Conservation (phyloP, 2,329 filamentous ascomycete genomes). For the Aureobasidium leucospermi region DNA sequence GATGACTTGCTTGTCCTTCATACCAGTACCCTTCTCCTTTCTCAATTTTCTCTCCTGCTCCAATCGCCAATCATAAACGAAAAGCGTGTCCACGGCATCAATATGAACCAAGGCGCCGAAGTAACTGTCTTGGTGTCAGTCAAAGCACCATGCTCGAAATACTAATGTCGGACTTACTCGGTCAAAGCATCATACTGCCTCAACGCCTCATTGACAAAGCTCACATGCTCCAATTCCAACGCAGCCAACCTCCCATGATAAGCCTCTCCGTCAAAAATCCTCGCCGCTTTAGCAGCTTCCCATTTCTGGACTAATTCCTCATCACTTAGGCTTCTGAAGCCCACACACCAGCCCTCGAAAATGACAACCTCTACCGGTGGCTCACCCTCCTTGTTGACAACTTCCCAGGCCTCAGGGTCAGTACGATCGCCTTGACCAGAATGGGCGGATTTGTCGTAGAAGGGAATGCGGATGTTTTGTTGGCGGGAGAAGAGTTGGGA, state of each 20-base stretch:
- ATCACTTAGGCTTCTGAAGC: conserved; percentile 61
- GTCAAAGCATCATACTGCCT: conserved; percentile 53
- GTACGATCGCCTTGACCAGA: conserved; percentile 69
- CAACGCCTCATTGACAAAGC: conserved; percentile 53
- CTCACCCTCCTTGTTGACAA: conserved; percentile 45
- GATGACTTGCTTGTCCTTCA: conserved; percentile 73
- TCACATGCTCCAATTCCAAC: conserved; percentile 49
- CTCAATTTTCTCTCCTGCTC: conserved; percentile 72
- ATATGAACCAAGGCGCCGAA: conserved; percentile 60
- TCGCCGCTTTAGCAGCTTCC: conserved; percentile 42
- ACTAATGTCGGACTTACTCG: conserved; percentile 29
- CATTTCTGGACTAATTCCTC: conserved; percentile 49
- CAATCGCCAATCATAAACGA: conserved; percentile 77
- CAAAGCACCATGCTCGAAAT: background rate
- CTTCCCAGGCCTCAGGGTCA: conserved; percentile 54
- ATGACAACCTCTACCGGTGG: conserved; percentile 56
- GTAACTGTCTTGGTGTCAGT: conserved; percentile 27
- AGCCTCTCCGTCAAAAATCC: conserved; percentile 35
- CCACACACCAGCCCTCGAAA: conserved; percentile 87
- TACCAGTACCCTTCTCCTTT: conserved; percentile 60
- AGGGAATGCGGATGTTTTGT: conserved; percentile 55
- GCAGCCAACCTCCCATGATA: conserved; percentile 47
- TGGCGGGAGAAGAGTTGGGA: conserved; percentile 44
- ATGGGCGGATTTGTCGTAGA: conserved; percentile 78
- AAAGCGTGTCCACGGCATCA: conserved; percentile 64